Evolutionary conservation across 441 rosid genomes (phyloP).

Genomic region (Eutrema salsugineum): DNA sequence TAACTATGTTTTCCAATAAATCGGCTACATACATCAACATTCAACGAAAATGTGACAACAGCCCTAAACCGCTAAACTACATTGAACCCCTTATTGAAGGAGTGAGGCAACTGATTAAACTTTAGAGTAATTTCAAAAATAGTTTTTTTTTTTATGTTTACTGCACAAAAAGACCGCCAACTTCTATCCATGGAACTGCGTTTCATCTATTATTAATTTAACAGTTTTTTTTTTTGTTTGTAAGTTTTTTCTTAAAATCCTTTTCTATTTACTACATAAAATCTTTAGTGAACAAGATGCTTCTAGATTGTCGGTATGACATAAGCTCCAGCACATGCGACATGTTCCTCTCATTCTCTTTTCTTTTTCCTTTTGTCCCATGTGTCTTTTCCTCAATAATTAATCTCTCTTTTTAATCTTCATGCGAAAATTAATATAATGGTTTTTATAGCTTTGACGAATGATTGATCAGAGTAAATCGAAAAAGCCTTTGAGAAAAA

Average conservation of each 20-base stretch:
- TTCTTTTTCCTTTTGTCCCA: constrained; percentile 23
- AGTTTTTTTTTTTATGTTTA: too few relatives aligned
- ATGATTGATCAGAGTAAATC: constrained; percentile 12
- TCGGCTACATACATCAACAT: background rate
- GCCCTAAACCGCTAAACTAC: background rate
- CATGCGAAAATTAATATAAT: background rate
- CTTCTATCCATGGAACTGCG: too few relatives aligned
- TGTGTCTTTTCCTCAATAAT: constrained; percentile 20
- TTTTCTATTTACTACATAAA: background rate
- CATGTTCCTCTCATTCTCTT: constrained; percentile 32
- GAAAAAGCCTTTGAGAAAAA: background rate
- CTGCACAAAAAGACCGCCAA: too few relatives aligned
- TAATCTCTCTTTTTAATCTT: constrained; percentile 14
- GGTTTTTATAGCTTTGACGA: background rate
- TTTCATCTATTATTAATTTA: too few relatives aligned
- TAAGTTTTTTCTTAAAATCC: too few relatives aligned
- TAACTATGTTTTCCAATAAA: background rate
- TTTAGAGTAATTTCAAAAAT: background rate
- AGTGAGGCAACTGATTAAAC: background rate
- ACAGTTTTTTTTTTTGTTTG: too few relatives aligned
- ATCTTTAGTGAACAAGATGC: constrained; percentile 3
- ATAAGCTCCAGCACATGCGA: constrained; percentile 22
- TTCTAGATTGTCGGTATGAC: constrained; percentile 30
- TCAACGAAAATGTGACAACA: background rate
- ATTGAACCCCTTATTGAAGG: background rate